phyloP scores from a whole-genome alignment of 495 filamentous ascomycete species.

The Niebla homalea region DNA sequence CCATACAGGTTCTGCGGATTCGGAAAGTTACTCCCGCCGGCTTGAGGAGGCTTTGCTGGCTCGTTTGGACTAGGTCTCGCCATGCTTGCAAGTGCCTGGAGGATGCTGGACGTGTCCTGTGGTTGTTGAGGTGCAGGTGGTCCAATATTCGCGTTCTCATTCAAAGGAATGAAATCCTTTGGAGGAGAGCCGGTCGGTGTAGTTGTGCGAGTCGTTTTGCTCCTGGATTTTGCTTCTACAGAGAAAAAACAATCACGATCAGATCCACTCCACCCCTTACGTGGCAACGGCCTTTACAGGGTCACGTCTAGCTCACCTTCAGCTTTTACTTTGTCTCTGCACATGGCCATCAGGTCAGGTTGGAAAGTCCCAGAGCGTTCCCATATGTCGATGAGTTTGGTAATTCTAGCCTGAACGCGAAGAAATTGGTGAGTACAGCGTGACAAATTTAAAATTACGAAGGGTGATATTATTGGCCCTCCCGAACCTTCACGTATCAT shows the following conservation, averaged over 20 bases:
- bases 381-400: constrained; percentile 95
- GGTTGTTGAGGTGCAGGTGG: constrained; percentile 27
- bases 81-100: constrained; percentile 75
- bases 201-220: constrained; percentile 30
- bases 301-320: constrained; percentile 13
- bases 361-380: constrained; percentile 91
- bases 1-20: constrained; percentile 33
- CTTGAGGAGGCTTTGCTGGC: constrained; percentile 33
- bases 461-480: not conserved
- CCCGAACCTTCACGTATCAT: not conserved
- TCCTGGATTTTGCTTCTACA: constrained; percentile 39
- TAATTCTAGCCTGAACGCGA: constrained; percentile 78
- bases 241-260: constrained; percentile 20
- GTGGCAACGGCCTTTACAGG: not conserved
- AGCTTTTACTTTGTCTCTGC: constrained; percentile 61
- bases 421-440: constrained; percentile 35
- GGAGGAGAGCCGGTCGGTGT: constrained; percentile 73
- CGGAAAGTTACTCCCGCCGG: constrained; percentile 43
- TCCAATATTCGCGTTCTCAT: constrained; percentile 28
- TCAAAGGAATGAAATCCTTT: constrained; percentile 33
- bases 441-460: not conserved
- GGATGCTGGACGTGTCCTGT: constrained; percentile 55
- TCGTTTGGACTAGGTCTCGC: constrained; percentile 61
- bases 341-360: constrained; percentile 60
- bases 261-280: constrained; percentile 18